Conservation (phyloP, 352 stramenopile species). For the Hyaloperonospora brassicae region DNA sequence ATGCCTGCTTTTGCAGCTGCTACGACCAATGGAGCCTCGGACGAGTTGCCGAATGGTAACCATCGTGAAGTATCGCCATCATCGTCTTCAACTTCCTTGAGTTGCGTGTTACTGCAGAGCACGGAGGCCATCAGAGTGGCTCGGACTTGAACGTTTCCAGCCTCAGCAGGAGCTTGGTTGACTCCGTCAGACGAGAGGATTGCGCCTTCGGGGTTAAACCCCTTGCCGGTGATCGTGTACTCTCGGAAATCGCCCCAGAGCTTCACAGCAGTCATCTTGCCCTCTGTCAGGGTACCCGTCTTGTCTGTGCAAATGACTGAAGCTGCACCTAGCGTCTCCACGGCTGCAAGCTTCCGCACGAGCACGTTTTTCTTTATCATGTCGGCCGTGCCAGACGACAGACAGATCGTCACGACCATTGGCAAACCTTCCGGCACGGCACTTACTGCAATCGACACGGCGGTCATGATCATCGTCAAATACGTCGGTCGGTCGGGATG, state of each 20-base stretch:
- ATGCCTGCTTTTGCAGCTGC: slow-evolving; percentile 63
- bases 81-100: slow-evolving; percentile 55
- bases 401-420: slow-evolving; percentile 78
- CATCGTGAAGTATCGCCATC: slow-evolving; percentile 26
- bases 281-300: slow-evolving; percentile 90
- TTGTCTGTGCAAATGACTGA: slow-evolving; percentile 93
- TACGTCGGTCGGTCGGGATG: slow-evolving; percentile 72
- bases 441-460: slow-evolving; percentile 81
- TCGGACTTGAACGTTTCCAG: slow-evolving; percentile 46
- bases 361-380: slow-evolving; percentile 79
- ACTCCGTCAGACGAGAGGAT: slow-evolving; percentile 39
- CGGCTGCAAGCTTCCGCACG: slow-evolving; percentile 78
- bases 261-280: slow-evolving; percentile 78
- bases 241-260: slow-evolving; percentile 65
- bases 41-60: slow-evolving; percentile 63
- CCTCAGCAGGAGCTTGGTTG: slow-evolving; percentile 29
- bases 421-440: slow-evolving; percentile 70
- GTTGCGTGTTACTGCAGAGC: slow-evolving; percentile 68
- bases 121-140: slow-evolving; percentile 52
- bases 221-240: slow-evolving; percentile 59
- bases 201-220: slow-evolving; percentile 47
- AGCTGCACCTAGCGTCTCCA: slow-evolving; percentile 82
- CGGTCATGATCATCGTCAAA: slow-evolving; percentile 92
- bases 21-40: slow-evolving; percentile 63
- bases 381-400: slow-evolving; percentile 56